Evolutionary conservation across 2,329 filamentous ascomycete species (phyloP).

Genomic region (Phyllosticta paracitricarpa): DNA sequence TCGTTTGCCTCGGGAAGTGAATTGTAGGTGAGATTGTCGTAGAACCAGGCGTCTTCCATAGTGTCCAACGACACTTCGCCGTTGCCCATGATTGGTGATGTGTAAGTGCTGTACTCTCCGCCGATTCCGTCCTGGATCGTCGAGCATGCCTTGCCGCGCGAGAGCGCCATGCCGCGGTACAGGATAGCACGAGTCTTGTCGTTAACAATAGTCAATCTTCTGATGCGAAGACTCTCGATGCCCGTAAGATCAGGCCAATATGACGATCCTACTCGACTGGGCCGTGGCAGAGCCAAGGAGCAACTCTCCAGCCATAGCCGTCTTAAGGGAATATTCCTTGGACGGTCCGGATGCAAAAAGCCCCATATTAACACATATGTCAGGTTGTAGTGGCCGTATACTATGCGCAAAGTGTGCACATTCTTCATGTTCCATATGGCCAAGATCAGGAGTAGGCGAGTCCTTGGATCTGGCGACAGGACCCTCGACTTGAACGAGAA

Average conservation of each 20-base stretch:
- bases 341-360: conserved; percentile 27
- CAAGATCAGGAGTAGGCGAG: conserved; percentile 28
- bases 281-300: conserved; percentile 19
- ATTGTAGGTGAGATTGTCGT: background rate
- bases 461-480: conserved; percentile 31
- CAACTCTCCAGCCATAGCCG: conserved; percentile 39
- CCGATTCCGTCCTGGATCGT: conserved; percentile 23
- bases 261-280: background rate
- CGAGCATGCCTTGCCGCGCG: background rate
- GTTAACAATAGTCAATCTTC: conserved; percentile 1
- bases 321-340: conserved; percentile 22
- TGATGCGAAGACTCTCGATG: conserved; percentile 30
- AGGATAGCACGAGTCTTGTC: background rate
- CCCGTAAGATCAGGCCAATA: conserved; percentile 19
- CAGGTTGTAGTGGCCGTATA: conserved; percentile 34
- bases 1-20: background rate
- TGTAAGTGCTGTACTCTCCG: conserved; percentile 18
- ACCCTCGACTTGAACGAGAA: conserved; percentile 30
- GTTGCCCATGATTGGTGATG: background rate
- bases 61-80: background rate
- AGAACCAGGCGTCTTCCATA: background rate
- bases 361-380: conserved; percentile 30
- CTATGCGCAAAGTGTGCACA: conserved; percentile 34
- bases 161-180: background rate
- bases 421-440: conserved; percentile 33